phyloP scores from a whole-genome alignment of 768 basidiomycete species.

The Tricholoma hemisulphureum region DNA sequence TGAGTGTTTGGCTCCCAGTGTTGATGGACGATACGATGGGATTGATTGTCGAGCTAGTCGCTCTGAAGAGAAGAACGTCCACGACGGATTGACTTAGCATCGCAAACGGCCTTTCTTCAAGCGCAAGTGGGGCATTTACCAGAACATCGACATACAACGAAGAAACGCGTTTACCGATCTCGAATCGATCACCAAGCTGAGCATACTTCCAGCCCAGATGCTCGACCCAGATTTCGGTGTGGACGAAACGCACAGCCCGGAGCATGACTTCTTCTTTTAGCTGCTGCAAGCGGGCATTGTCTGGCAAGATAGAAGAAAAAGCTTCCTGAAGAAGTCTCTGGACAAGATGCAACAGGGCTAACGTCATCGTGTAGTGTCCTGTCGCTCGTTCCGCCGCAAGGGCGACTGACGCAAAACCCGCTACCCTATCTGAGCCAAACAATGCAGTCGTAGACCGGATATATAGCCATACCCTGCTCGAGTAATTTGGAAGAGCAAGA shows the following conservation, averaged over 20 bases:
- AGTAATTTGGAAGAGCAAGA: constrained; percentile 68
- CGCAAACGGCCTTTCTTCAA: constrained; percentile 57
- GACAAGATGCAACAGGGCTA: constrained; percentile 74
- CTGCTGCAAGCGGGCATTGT: constrained; percentile 60
- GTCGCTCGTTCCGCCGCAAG: constrained; percentile 68
- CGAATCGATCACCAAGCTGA: constrained; percentile 78
- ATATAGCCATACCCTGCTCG: constrained; percentile 86
- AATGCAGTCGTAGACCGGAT: constrained; percentile 76
- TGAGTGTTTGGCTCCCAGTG: constrained; percentile 56
- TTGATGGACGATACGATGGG: constrained; percentile 75
- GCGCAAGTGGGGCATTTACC: constrained; percentile 53
- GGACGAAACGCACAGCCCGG: constrained; percentile 74
- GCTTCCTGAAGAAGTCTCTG: constrained; percentile 76
- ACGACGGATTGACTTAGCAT: constrained; percentile 60
- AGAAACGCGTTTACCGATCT: constrained; percentile 70
- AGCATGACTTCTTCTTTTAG: constrained; percentile 84
- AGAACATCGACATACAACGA: constrained; percentile 68
- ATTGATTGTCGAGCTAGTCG: constrained; percentile 76
- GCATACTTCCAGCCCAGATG: constrained; percentile 85
- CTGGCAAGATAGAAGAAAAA: constrained; percentile 53
- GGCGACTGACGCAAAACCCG: constrained; percentile 62
- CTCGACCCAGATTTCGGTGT: constrained; percentile 86
- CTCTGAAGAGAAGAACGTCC: constrained; percentile 70
- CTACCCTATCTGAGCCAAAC: constrained; percentile 61
- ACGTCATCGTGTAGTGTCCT: constrained; percentile 80